A percentile compares a stretch with the other conserved stretches of the same genome.
phyloP scores from a whole-genome alignment of 176 grass and related monocot species.

The Aegilops sharonensis region DNA sequence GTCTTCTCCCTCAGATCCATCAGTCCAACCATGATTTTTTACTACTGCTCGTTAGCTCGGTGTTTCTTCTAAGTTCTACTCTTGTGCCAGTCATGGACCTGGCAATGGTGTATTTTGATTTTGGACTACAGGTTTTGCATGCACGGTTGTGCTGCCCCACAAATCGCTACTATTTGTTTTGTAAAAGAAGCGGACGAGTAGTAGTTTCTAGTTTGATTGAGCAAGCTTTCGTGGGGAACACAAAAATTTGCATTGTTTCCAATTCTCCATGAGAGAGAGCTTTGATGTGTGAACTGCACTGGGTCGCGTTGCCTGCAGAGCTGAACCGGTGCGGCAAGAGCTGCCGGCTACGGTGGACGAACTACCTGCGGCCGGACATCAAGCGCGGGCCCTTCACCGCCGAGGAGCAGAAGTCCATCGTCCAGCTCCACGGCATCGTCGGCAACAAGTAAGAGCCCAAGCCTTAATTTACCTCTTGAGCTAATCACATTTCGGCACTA shows the following conservation, averaged over 20 bases:
- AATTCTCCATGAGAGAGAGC: background rate
- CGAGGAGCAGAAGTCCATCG: slow-evolving; percentile 95
- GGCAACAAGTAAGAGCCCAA: slow-evolving; percentile 76
- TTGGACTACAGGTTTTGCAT: background rate
- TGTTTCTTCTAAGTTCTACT: background rate
- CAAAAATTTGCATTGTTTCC: background rate
- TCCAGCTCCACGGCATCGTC: slow-evolving; percentile 96
- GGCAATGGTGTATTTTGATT: background rate
- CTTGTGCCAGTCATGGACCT: too few species aligned
- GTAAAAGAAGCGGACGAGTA: background rate
- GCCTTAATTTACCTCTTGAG: background rate
- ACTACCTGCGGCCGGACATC: slow-evolving; percentile 94
- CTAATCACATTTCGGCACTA: background rate
- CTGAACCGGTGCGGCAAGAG: slow-evolving; percentile 97
- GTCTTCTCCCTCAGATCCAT: background rate
- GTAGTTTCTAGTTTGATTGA: background rate
- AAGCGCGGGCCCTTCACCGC: slow-evolving; percentile 86
- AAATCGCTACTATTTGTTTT: background rate
- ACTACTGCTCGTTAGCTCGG: background rate
- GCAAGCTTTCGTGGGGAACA: background rate
- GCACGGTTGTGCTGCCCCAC: background rate
- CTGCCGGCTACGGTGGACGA: slow-evolving; percentile 96
- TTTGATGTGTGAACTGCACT: background rate
- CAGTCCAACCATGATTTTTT: background rate
- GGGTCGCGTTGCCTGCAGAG: slow-evolving; percentile 29